Base-by-base conservation (phyloP, 1,139 yeast species). In the Meyerozyma athensensis region DNA sequence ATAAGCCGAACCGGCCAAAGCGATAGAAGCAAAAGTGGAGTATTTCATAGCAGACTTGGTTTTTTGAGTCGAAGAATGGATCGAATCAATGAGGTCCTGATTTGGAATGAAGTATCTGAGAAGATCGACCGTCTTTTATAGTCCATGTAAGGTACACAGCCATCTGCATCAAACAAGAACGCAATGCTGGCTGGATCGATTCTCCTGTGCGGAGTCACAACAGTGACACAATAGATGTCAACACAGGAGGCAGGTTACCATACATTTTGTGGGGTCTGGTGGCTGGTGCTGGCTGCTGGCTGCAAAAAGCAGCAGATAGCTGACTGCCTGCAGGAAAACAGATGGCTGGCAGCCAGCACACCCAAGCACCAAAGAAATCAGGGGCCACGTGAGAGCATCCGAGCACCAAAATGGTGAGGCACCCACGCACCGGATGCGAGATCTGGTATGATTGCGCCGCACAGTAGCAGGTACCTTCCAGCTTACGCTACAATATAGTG, bases 1-100 rank as follows among this genome's bases (percentile, higher is more conserved):
- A 56, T 78, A 42, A 43, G 82, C 68, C 34, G 72, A 48, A 39
- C 76, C 64, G 37, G 74, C 68, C 40, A 79, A 54, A 34, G 63
- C 47, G 18, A 58, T 50, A 37, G 63, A 47, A 46, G 61, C 50
- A 39, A 61, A 43, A 26, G 54, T 39, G 28, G 61, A 46, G 49
- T 60, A 60, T 46, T 57, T 62, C 70, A 64, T 64, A 37, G 36
- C 42, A 4, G 28, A 14, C 8, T 7, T 28, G 18, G 17, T 8
- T 26, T 7, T 14, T 7, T 26, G 18, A 14, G 23, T 21, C n/a
- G n/a, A n/a, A n/a, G n/a, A n/a, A n/a, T 21, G 16, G 19, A n/a
- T 28, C 14, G 32, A 18, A 28, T 28, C 32, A 28, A 28, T 28
- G 10, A 17, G 20, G 16, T 28, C 32, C 32, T 28, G 32, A 28